Base-by-base conservation (phyloP, 805 yeast genomes). In the Clavispora asparagi region DNA sequence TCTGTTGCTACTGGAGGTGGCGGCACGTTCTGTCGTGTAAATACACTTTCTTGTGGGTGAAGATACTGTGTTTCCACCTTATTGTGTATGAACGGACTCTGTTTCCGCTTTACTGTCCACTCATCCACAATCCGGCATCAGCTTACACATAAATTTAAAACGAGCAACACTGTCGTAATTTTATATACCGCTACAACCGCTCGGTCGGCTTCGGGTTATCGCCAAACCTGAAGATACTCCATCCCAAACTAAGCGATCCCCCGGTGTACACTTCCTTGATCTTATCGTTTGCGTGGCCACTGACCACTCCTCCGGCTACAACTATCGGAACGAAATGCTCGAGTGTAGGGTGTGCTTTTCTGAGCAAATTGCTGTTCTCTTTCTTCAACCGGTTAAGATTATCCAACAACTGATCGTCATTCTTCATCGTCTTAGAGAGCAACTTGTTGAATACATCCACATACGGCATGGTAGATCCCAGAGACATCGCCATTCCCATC, bases 321-420 rank as follows among this genome's bases (percentile, higher is more conserved):
- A 81, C 77, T 7, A 82, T 54, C 1, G 92, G 92, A 53, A 79
- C 63, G 49, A 87, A 78, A 63, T 87, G 95, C 52, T 87, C 95
- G 42, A 81, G 65, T 0, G 91, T 82, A 9, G 95, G 95, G 62
- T 87, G 95, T 0, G 92, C 84, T 30, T 62, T 55, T 42, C 56
- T 56, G 32, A 82, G 59, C 13, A 79, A 60, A 5, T 59, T 54
- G 4, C 52, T 58, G 52, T 67, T 54, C 1, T 58, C 43, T 9
- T 47, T 44, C 40, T 68, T 56, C 41, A 81, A 53, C 5, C 60
- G 54, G 27, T 73, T 61, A 11, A 83, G 65, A 19, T 58, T 58
- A 0, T 57, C 54, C 36, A 78, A 57, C 32, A 74, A 60, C 61
- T 65, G 14, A 48, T 55, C 4, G 65, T 61, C 13, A 53, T 45